phyloP scores from a whole-genome alignment of 2,329 filamentous ascomycete genomes.

The Cladobotryum mycophilum region DNA sequence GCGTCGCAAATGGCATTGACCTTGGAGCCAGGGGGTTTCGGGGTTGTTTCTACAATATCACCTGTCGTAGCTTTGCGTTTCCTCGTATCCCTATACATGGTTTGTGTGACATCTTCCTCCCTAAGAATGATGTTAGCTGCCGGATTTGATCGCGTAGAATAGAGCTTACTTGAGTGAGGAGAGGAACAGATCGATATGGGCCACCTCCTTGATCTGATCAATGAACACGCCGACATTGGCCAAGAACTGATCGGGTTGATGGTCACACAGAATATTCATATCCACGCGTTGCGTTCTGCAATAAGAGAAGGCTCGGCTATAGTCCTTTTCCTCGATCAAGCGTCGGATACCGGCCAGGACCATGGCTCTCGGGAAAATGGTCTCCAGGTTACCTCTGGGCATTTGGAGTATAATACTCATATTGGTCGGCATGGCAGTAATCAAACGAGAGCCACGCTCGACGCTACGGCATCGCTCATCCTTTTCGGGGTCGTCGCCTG shows the following conservation, averaged over 20 bases:
- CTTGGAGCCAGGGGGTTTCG: conserved; percentile 43
- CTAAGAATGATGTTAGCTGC: conserved; percentile 31
- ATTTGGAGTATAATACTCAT: conserved; percentile 88
- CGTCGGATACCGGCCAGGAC: conserved; percentile 84
- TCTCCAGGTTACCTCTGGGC: conserved; percentile 93
- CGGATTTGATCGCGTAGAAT: conserved; percentile 17
- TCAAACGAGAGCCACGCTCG: conserved; percentile 78
- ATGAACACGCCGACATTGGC: conserved; percentile 69
- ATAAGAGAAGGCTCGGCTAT: conserved; percentile 74
- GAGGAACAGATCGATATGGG: conserved; percentile 85
- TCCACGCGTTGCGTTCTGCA: conserved; percentile 93
- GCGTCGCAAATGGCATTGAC: conserved; percentile 86
- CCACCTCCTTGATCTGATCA: conserved; percentile 72
- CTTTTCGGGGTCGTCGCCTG: conserved; percentile 79
- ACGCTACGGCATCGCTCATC: conserved; percentile 91
- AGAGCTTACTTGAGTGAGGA: conserved; percentile 66
- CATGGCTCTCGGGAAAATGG: conserved; percentile 86
- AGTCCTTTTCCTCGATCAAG: conserved; percentile 74
- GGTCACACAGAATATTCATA: conserved; percentile 95
- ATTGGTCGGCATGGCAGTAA: conserved; percentile 82
- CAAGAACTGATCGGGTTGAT: conserved; percentile 82
- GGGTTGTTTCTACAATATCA: conserved; percentile 11
- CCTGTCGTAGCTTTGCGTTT: conserved; percentile 24
- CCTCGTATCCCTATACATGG: conserved; percentile 86
- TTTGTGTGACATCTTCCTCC: conserved; percentile 87